phyloP scores from a whole-genome alignment of 106 monocot species.

The Acanthochlamys bracteata region DNA sequence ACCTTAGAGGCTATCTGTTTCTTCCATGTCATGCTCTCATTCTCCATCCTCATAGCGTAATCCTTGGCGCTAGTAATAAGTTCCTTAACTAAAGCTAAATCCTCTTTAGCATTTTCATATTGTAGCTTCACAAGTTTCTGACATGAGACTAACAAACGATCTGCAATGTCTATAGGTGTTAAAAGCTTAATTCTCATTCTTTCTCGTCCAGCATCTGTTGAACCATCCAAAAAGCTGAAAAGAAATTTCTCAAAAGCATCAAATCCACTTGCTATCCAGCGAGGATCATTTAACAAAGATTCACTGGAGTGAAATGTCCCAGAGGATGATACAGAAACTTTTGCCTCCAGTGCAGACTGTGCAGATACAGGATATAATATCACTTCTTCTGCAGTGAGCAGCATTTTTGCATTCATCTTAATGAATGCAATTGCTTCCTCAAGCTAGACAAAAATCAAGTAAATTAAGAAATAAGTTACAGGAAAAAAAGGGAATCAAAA shows the following conservation, averaged over 20 bases:
- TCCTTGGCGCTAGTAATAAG: slow-evolving; percentile 42
- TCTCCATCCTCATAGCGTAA: slow-evolving; percentile 59
- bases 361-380: slow-evolving; percentile 84
- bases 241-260: slow-evolving; percentile 65
- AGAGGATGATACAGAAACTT: slow-evolving; percentile 39
- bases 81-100: slow-evolving; percentile 55
- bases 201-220: slow-evolving; percentile 75
- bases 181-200: slow-evolving; percentile 82
- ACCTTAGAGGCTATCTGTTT: slow-evolving; percentile 54
- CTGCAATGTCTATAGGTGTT: slow-evolving; percentile 78
- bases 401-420: slow-evolving; percentile 49
- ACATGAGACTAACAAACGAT: slow-evolving; percentile 61
- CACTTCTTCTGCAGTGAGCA: slow-evolving; percentile 64
- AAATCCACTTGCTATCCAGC: slow-evolving; percentile 80
- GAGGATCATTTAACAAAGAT: slow-evolving; percentile 39
- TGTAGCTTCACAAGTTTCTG: slow-evolving; percentile 46
- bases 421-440: slow-evolving; percentile 75
- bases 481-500: background rate
- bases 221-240: slow-evolving; percentile 81
- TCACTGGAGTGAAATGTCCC: slow-evolving; percentile 18
- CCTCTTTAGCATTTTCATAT: slow-evolving; percentile 42
- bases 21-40: slow-evolving; percentile 60
- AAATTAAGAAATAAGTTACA: slow-evolving; percentile 2
- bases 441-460: slow-evolving; percentile 39
- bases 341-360: slow-evolving; percentile 75